A percentile compares a stretch with the other conserved stretches of the same genome.
These are phyloP conservation scores for Penicillium sp. DNA, from an alignment of 2,329 filamentous ascomycete species.

Conservation along the genomic window DNA sequence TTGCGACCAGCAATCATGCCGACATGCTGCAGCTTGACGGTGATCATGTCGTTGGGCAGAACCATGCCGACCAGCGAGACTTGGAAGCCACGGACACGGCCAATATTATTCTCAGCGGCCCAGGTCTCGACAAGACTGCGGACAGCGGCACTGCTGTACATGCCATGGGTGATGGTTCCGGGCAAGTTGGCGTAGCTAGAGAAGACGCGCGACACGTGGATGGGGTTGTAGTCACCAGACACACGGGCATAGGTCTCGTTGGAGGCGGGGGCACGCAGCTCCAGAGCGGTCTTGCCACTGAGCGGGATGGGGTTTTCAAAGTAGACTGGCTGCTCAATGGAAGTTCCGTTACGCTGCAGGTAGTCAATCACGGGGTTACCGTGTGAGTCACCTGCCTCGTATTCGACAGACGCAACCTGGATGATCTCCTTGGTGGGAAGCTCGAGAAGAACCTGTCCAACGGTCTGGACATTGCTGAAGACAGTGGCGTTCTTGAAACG, in stretches of 20 bases:
- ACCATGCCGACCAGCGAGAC: conserved; percentile 98
- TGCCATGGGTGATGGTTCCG: conserved; percentile 97
- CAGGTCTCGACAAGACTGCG: conserved; percentile 96
- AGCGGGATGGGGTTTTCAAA: conserved; percentile 97
- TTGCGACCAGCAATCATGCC: conserved; percentile 98
- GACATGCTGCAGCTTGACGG: conserved; percentile 92
- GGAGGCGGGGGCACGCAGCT: conserved; percentile 85
- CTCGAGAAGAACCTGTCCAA: conserved; percentile 89
- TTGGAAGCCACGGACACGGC: conserved; percentile 95
- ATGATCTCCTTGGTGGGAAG: conserved; percentile 96
- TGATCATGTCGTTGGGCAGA: conserved; percentile 88
- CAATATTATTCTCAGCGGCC: conserved; percentile 98
- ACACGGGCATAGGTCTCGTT: conserved; percentile 98
- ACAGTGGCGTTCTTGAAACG: conserved; percentile 93
- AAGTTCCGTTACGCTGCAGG: conserved; percentile 82
- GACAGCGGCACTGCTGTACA: conserved; percentile 98
- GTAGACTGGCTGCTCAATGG: conserved; percentile 91
- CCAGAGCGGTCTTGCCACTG: conserved; percentile 84
- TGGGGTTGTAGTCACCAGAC: conserved; percentile 97
- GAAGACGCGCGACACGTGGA: conserved; percentile 96
- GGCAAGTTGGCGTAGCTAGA: conserved; percentile 92
- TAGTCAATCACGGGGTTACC: conserved; percentile 98
- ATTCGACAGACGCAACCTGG: conserved; percentile 95
- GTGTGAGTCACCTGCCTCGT: conserved; percentile 84
- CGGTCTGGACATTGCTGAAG: conserved; percentile 87